Conservation (phyloP, 176 grass and related monocot genomes). For the Cenchrus fungigraminus region DNA sequence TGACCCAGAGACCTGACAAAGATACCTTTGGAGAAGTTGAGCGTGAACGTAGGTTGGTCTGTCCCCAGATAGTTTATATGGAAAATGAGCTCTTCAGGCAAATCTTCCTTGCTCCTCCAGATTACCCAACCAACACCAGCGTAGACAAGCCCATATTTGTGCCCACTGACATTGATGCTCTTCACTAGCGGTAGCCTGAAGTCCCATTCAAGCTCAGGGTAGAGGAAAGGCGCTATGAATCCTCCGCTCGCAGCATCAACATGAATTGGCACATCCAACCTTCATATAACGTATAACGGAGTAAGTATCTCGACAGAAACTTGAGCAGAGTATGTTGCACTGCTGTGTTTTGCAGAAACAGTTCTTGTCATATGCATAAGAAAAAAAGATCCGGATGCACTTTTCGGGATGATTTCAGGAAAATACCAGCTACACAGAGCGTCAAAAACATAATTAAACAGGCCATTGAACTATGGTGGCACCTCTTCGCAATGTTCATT, state of each 20-base stretch:
- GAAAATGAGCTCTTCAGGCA: conserved; percentile 86
- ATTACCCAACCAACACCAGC: conserved; percentile 81
- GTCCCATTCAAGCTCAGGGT: conserved; percentile 74
- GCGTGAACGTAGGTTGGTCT: conserved; percentile 82
- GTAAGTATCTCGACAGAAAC: conserved; percentile 27
- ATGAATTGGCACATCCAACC: conserved; percentile 81
- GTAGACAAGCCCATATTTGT: conserved; percentile 87
- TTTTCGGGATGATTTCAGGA: not conserved
- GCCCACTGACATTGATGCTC: conserved; percentile 88
- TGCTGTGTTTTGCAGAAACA: not conserved
- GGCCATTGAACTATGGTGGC: too few relatives aligned
- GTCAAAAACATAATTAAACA: not conserved
- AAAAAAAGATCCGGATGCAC: not conserved
- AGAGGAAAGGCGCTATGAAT: conserved; percentile 80
- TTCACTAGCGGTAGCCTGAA: conserved; percentile 78
- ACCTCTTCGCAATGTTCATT: not conserved
- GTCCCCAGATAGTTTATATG: conserved; percentile 87
- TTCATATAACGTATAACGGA: not conserved
- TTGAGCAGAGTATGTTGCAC: not conserved
- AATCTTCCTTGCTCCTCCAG: conserved; percentile 77
- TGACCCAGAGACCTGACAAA: not conserved
- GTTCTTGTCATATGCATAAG: not conserved
- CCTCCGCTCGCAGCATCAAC: conserved; percentile 84
- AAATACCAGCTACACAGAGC: not conserved
- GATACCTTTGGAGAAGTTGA: conserved; percentile 89